These are phyloP conservation scores for Monilinia fructicola DNA, from an alignment of 2,329 filamentous ascomycete genomes.

Conservation along the genomic window DNA sequence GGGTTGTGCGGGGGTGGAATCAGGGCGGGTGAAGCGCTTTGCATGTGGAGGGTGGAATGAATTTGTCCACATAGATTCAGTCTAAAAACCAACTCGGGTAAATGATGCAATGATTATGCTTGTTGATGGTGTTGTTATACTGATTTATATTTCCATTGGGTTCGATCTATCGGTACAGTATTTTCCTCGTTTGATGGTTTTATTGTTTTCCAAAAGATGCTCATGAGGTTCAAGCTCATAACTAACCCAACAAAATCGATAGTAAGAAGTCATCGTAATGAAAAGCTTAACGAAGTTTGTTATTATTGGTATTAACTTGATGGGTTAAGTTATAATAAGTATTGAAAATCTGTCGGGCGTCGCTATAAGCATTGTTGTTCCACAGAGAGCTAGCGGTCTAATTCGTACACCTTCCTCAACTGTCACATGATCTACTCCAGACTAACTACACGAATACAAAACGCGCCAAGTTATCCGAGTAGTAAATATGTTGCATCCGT, in stretches of 20 bases:
- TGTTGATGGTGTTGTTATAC: not conserved
- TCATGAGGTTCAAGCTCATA: constrained; percentile 3
- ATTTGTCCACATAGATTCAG: not conserved
- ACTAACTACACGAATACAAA: constrained; percentile 2
- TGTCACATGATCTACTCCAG: too few relatives aligned
- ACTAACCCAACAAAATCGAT: not conserved
- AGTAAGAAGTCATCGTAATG: not conserved
- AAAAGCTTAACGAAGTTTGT: not conserved
- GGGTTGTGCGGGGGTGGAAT: constrained; percentile 42
- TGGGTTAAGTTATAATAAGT: too few relatives aligned
- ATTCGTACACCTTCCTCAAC: too few relatives aligned
- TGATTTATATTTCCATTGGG: not conserved
- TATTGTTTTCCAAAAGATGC: not conserved
- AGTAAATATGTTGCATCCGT: not conserved
- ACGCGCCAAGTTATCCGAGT: not conserved
- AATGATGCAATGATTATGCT: not conserved
- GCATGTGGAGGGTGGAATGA: not conserved
- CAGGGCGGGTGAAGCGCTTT: not conserved
- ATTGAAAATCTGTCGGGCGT: too few relatives aligned
- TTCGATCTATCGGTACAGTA: not conserved
- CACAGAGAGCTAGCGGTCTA: too few relatives aligned
- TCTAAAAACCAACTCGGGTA: too few relatives aligned
- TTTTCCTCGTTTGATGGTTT: not conserved
- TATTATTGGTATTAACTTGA: not conserved
- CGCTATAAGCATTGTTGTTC: too few relatives aligned